Percentiles rank a stretch among this genome's conserved stretches.
These are phyloP conservation scores for Russula vinacea DNA, from an alignment of 768 basidiomycete genomes.

Conservation along the genomic window DNA sequence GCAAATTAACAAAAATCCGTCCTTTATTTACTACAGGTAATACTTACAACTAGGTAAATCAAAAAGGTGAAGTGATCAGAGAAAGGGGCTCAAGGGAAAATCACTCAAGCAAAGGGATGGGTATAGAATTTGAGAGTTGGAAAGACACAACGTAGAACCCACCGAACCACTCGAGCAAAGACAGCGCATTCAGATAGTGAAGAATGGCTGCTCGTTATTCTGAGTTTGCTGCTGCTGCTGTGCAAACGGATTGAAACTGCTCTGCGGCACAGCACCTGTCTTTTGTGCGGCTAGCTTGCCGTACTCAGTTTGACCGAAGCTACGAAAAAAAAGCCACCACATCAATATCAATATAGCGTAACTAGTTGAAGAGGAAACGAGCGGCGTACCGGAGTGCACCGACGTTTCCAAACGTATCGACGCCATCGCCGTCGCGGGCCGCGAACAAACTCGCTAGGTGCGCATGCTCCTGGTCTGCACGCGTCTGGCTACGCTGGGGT, in stretches of 20 bases:
- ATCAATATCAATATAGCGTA: neutral
- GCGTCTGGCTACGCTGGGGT: constrained; percentile 36
- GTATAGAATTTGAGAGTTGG: constrained; percentile 20
- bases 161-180: neutral
- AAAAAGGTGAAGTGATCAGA: neutral
- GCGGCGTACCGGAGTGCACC: constrained; percentile 63
- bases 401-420: constrained; percentile 93
- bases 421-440: constrained; percentile 79
- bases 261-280: constrained; percentile 38
- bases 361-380: constrained; percentile 17
- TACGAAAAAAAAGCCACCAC: constrained; percentile 30
- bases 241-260: constrained; percentile 63
- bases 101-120: neutral
- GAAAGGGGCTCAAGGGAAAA: too few species aligned
- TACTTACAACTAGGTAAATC: constrained; percentile 14
- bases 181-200: constrained; percentile 33
- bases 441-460: constrained; percentile 81
- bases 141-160: neutral
- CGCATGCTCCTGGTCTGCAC: constrained; percentile 66
- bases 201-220: constrained; percentile 38
- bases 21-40: constrained; percentile 8
- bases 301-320: constrained; percentile 43
- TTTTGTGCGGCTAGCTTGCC: constrained; percentile 33
- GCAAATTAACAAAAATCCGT: constrained; percentile 2
- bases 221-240: constrained; percentile 52